phyloP scores from a whole-genome alignment of 2,329 filamentous ascomycete species.

The Cadophora sp. region DNA sequence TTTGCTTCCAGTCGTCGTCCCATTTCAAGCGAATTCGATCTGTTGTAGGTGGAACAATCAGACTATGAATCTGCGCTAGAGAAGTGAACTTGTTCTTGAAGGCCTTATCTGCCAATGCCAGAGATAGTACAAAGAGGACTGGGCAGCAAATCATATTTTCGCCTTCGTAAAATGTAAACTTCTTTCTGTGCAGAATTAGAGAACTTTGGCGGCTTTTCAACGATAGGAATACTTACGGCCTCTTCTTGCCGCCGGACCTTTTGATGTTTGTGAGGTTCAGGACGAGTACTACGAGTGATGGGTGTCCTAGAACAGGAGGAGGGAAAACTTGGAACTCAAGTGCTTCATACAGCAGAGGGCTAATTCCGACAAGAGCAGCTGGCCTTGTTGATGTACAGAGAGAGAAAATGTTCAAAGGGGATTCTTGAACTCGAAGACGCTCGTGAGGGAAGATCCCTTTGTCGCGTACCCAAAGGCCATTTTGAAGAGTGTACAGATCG shows the following conservation, averaged over 20 bases:
- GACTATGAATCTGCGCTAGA: too few species aligned
- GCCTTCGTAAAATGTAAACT: background rate
- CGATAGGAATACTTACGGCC: background rate
- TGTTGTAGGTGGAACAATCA: too few species aligned
- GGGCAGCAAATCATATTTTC: background rate
- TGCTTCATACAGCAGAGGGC: background rate
- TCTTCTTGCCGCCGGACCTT: background rate
- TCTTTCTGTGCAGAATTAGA: too few species aligned
- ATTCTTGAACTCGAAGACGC: background rate
- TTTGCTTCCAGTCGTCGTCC: background rate
- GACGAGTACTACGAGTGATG: background rate
- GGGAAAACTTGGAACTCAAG: background rate
- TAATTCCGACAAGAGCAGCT: too few species aligned
- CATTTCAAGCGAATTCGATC: background rate
- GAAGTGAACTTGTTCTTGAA: background rate
- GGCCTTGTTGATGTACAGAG: background rate
- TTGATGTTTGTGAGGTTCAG: background rate
- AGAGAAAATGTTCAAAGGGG: background rate
- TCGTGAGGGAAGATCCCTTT: background rate
- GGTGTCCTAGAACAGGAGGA: background rate
- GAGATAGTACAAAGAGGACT: background rate
- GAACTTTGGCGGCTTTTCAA: too few species aligned
- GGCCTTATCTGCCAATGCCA: background rate
- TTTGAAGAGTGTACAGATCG: background rate
- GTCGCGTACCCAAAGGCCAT: background rate